These are phyloP conservation scores for Monosporascus sp. DNA, from an alignment of 2,329 filamentous ascomycete species.

Conservation along the genomic window DNA sequence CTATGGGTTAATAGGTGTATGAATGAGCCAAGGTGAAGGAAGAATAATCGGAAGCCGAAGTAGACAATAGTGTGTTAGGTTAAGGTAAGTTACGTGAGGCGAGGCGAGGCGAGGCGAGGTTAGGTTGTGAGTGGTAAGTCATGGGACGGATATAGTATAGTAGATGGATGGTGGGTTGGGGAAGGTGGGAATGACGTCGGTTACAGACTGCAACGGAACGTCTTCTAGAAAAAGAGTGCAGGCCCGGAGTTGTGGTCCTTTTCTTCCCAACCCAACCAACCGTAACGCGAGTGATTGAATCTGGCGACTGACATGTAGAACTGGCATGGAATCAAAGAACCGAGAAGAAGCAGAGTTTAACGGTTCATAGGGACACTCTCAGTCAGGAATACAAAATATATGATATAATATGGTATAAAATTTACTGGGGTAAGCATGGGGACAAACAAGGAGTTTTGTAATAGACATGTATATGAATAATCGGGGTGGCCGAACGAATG, in stretches of 20 bases:
- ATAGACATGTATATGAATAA: neutral
- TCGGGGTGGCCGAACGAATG: neutral
- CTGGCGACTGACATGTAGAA: no score
- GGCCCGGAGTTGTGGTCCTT: neutral
- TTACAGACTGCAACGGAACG: neutral
- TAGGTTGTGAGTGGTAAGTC: neutral
- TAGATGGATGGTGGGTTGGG: neutral
- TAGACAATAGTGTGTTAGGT: neutral
- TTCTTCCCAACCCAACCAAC: no score
- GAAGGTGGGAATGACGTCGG: neutral
- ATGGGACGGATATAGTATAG: neutral
- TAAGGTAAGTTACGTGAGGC: neutral
- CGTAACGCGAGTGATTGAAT: no score
- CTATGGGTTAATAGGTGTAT: no score
- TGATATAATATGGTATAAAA: no score
- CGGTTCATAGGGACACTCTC: neutral
- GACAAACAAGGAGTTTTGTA: neutral
- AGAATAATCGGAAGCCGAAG: neutral
- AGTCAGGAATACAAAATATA: no score
- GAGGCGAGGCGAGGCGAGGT: neutral
- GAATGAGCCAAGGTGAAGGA: no score
- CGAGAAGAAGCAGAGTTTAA: neutral
- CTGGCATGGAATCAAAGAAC: no score
- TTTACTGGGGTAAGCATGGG: neutral
- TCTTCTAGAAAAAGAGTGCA: neutral